Evolutionary conservation across 257 asterid genomes (phyloP), one percentile per base, ranked within the genome.

Genomic region (Solanum bulbocastanum): DNA sequence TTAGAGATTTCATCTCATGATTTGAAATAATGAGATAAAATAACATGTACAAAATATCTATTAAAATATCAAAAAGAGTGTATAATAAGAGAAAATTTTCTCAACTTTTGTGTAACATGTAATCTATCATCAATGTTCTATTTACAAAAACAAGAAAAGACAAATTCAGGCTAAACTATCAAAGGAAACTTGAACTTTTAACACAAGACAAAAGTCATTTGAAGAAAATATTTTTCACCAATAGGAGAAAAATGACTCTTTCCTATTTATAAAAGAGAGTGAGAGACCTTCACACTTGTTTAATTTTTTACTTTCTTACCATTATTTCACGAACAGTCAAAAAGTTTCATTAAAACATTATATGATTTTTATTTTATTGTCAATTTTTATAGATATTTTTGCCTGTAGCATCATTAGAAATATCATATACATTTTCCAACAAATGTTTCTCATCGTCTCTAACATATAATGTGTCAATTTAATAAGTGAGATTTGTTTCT

Each of bases 281-380:
- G 2, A 44, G 52, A 56, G 66, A 56, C 10, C 11, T 56, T 56
- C 66, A 20, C 4, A 56, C 7, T 56, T 56, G 3, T 52, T 16
- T 52, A 52, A 18, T 7, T 20, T 20, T 20, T 56, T 56, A 20
- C n/a, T 3, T 0, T 56, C 2, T 56, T 1, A 3, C 0, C 2
- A 7, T 56, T 20, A 18, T 56, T 56, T 56, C 0, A 52, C 0
- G 9, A 52, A 16, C 23, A 5, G 10, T 52, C 62, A 16, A 15
- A 52, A 52, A 15, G 6, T 49, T 49, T 49, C 22, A 49, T 49
- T 13, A 49, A 49, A 49, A 15, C 1, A 49, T 4, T 15, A 15
- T 49, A 49, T 15, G 1, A 49, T 49, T 49, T 52, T 52, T 52
- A 52, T 52, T 16, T 52, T 14, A 52, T 52, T 16, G 0, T 52